These are phyloP conservation scores for Apium graveolens DNA, from an alignment of 129 eudicot genomes.

Conservation along the genomic window DNA sequence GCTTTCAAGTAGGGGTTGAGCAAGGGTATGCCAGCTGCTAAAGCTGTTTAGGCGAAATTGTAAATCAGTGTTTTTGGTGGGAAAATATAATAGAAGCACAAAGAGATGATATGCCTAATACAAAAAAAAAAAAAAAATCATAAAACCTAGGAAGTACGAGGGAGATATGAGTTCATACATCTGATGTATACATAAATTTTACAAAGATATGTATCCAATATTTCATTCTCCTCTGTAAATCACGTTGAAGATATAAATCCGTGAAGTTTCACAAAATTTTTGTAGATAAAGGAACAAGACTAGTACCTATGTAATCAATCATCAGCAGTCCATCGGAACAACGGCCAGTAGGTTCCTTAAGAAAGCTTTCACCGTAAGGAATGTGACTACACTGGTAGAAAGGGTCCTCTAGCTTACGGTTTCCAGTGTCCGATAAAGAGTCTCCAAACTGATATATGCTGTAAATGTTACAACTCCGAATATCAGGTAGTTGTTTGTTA, in stretches of 20 bases:
- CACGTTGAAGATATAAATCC: not conserved
- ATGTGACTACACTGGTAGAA: not conserved
- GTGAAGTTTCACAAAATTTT: not conserved
- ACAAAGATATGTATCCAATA: too few relatives aligned
- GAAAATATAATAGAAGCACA: not conserved
- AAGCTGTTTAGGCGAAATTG: not conserved
- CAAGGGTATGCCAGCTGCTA: not conserved
- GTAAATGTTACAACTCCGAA: constrained; percentile 12
- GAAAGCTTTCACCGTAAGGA: constrained; percentile 24
- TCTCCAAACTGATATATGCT: constrained; percentile 23
- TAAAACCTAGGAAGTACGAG: too few relatives aligned
- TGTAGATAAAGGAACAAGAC: not conserved
- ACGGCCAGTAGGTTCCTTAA: constrained; percentile 21
- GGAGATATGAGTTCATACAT: too few relatives aligned
- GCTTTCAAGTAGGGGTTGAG: not conserved
- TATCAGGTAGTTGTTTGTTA: not conserved
- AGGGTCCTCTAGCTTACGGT: constrained; percentile 11
- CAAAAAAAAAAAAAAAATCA: too few relatives aligned
- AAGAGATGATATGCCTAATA: too few relatives aligned
- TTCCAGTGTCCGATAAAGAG: constrained; percentile 22
- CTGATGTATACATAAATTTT: too few relatives aligned
- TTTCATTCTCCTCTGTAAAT: not conserved
- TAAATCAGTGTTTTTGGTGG: too few relatives aligned
- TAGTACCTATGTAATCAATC: not conserved
- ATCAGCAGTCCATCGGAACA: constrained; percentile 23